These are phyloP conservation scores for Ophiostoma piceae DNA, from an alignment of 2,329 filamentous ascomycete genomes.

Conservation along the genomic window DNA sequence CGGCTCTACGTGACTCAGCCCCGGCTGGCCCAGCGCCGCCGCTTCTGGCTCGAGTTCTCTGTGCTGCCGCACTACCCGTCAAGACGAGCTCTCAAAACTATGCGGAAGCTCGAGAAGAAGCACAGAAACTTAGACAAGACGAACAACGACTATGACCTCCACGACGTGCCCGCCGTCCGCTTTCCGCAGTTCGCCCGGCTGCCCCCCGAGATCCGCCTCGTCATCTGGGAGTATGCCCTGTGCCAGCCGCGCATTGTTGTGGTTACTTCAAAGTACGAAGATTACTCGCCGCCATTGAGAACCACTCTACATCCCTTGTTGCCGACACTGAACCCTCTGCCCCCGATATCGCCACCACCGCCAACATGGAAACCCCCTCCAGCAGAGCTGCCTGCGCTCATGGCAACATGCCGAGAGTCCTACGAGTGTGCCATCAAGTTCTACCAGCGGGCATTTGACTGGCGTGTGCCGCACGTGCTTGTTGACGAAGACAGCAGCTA, in stretches of 20 bases:
- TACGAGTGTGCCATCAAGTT: constrained; percentile 39
- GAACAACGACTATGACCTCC: not conserved
- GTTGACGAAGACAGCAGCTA: constrained; percentile 21
- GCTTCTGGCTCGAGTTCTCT: constrained; percentile 45
- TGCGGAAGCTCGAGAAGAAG: not conserved
- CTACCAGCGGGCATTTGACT: constrained; percentile 45
- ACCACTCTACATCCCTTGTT: not conserved
- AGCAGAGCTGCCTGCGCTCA: constrained; percentile 38
- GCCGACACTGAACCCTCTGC: constrained; percentile 27
- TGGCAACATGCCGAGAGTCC: constrained; percentile 43
- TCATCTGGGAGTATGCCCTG: constrained; percentile 42
- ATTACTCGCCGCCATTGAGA: constrained; percentile 31
- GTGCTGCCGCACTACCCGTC: constrained; percentile 39
- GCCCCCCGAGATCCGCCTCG: constrained; percentile 45
- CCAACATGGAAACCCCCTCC: constrained; percentile 20
- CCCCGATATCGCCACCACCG: constrained; percentile 24
- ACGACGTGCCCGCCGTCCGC: constrained; percentile 23
- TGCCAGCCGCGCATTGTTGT: constrained; percentile 42
- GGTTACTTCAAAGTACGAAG: constrained; percentile 35
- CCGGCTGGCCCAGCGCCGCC: constrained; percentile 2
- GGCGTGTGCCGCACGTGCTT: constrained; percentile 42
- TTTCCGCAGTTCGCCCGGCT: constrained; percentile 39
- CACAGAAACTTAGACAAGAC: constrained; percentile 1
- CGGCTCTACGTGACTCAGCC: not conserved
- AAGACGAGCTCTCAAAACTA: constrained; percentile 27